These are phyloP conservation scores for Arthroderma sp. DNA, from an alignment of 2,329 filamentous ascomycete genomes.

Conservation along the genomic window DNA sequence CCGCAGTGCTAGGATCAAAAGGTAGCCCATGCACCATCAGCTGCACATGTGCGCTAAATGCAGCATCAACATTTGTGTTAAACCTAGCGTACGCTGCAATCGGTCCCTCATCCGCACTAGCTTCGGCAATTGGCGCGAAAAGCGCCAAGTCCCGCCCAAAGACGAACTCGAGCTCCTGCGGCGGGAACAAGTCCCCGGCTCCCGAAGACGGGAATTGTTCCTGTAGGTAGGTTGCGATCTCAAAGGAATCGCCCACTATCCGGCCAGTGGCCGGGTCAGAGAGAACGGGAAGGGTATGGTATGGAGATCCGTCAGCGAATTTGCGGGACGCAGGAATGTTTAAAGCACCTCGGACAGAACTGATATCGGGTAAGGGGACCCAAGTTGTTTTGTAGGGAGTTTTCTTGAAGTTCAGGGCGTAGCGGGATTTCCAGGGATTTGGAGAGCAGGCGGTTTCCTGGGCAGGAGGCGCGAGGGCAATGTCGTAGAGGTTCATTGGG, in stretches of 20 bases:
- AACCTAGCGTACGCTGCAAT: constrained; percentile 32
- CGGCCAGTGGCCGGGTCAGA: constrained; percentile 30
- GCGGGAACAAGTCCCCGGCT: constrained; percentile 1
- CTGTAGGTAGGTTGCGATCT: constrained; percentile 50
- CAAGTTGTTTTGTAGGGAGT: constrained; percentile 39
- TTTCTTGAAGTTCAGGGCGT: constrained; percentile 38
- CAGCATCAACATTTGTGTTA: constrained; percentile 42
- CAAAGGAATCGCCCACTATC: constrained; percentile 49
- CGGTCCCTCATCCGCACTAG: constrained; percentile 11
- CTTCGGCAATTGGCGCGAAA: too few species aligned
- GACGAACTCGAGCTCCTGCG: background rate
- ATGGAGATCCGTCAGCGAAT: constrained; percentile 44
- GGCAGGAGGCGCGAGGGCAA: constrained; percentile 25
- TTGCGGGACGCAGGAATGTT: constrained; percentile 39
- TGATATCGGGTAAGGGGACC: constrained; percentile 42
- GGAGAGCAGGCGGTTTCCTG: constrained; percentile 22
- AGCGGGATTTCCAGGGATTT: constrained; percentile 40
- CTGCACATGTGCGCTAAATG: constrained; percentile 36
- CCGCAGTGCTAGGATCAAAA: constrained; percentile 38
- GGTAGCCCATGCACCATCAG: constrained; percentile 34
- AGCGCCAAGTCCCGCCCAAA: background rate
- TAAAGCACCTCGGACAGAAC: constrained; percentile 35
- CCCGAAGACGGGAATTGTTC: constrained; percentile 18
- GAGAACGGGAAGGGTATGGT: constrained; percentile 48
- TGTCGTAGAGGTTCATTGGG: constrained; percentile 36